phyloP scores from a whole-genome alignment of 805 yeast species.

The Metschnikowia lochheadii region DNA sequence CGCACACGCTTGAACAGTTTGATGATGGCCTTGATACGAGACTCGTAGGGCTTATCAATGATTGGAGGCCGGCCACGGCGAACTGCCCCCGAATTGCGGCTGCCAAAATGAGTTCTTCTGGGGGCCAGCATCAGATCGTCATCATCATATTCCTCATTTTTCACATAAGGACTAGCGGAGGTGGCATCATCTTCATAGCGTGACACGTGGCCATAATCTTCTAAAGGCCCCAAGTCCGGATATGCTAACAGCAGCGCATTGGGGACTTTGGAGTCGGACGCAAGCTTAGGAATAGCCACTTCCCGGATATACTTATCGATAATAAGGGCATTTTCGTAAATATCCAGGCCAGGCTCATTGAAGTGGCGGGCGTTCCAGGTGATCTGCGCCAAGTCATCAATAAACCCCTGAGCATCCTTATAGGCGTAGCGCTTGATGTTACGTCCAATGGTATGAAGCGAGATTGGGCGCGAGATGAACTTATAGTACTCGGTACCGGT shows the following conservation, averaged over 20 bases:
- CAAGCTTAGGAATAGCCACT: constrained; percentile 46
- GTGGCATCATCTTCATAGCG: constrained; percentile 12
- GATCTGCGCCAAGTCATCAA: constrained; percentile 76
- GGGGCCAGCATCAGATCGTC: constrained; percentile 13
- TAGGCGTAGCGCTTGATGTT: constrained; percentile 54
- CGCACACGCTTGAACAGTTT: constrained; percentile 74
- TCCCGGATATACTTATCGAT: constrained; percentile 50
- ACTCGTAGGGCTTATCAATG: constrained; percentile 87
- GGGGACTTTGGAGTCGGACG: constrained; percentile 35
- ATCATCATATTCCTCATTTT: constrained; percentile 16
- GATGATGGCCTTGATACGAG: constrained; percentile 82
- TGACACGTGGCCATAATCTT: constrained; percentile 11
- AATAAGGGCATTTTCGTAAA: constrained; percentile 64
- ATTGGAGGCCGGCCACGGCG: constrained; percentile 90
- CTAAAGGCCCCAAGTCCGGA: constrained; percentile 66
- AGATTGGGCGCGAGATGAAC: constrained; percentile 74
- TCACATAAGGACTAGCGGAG: constrained; percentile 11
- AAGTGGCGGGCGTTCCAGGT: constrained; percentile 87
- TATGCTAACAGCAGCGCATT: constrained; percentile 39
- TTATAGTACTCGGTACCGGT: constrained; percentile 77
- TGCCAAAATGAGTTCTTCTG: constrained; percentile 3
- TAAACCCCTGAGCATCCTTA: constrained; percentile 59
- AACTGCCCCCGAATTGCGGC: constrained; percentile 40
- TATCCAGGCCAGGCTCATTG: constrained; percentile 65
- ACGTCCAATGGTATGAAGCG: constrained; percentile 67